phyloP scores from a whole-genome alignment of 192 early-diverging fungal species.

The Paraglomus brasilianum region DNA sequence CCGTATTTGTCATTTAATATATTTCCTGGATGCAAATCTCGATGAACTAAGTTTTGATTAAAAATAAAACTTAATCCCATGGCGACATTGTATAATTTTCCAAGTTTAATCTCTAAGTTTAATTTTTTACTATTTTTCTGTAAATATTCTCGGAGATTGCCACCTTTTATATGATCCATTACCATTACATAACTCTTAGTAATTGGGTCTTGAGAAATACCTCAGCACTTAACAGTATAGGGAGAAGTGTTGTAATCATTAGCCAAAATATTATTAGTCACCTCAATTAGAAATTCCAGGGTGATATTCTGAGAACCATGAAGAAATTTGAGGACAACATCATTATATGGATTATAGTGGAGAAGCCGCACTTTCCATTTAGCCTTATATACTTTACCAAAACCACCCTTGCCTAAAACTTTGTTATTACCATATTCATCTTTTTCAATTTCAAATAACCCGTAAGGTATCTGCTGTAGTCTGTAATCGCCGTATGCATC shows the following conservation, averaged over 20 bases:
- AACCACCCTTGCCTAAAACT: background rate
- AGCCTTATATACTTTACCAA: conserved; percentile 22
- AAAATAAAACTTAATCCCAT: background rate
- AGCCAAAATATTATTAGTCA: too few species aligned
- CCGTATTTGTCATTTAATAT: background rate
- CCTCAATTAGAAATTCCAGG: background rate
- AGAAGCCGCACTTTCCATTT: too few species aligned
- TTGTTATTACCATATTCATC: too few species aligned
- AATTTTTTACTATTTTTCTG: background rate
- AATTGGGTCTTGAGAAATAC: background rate
- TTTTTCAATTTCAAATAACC: too few species aligned
- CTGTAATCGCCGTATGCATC: background rate
- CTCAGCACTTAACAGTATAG: background rate
- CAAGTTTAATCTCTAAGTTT: background rate
- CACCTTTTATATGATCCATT: background rate
- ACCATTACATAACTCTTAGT: background rate
- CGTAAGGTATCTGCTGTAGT: conserved; percentile 3
- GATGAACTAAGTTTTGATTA: background rate
- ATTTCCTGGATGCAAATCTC: conserved; percentile 4
- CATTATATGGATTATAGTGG: too few species aligned
- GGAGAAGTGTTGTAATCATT: too few species aligned
- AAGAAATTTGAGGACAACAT: conserved; percentile 5
- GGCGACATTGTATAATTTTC: background rate
- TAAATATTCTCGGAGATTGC: background rate
- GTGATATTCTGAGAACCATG: conserved; percentile 16